These are phyloP conservation scores for Metarhizium guizhouense DNA, from an alignment of 2,329 filamentous ascomycete genomes.

Conservation along the genomic window DNA sequence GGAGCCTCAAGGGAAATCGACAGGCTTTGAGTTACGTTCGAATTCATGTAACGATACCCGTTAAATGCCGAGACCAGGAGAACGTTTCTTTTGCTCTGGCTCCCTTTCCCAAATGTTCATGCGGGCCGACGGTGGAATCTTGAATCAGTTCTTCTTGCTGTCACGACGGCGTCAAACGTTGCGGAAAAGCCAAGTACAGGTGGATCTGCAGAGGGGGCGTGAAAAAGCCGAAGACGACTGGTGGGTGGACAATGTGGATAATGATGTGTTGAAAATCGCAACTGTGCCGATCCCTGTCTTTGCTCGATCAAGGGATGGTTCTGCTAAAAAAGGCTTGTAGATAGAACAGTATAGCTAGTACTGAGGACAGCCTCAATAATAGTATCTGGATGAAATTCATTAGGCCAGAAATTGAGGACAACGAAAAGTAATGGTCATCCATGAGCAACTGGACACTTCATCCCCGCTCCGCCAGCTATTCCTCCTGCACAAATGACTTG, in stretches of 20 bases:
- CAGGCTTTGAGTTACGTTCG: not conserved
- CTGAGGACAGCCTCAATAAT: not conserved
- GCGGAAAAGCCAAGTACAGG: not conserved
- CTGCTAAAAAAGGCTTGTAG: not conserved
- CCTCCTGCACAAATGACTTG: not conserved
- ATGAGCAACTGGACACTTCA: not conserved
- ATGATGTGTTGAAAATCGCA: not conserved
- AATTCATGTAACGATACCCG: not conserved
- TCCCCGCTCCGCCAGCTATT: not conserved
- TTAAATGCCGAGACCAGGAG: not conserved
- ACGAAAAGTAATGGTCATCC: not conserved
- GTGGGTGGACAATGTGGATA: not conserved
- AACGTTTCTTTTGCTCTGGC: not conserved
- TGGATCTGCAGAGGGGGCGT: not conserved
- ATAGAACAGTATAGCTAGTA: not conserved
- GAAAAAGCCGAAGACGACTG: not conserved
- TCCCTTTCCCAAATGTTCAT: not conserved
- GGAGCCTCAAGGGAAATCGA: too few relatives aligned
- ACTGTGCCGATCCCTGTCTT: not conserved
- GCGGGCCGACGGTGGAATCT: not conserved
- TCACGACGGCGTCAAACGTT: conserved; percentile 1
- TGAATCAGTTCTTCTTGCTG: not conserved
- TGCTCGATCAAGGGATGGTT: not conserved
- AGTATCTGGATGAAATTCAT: not conserved
- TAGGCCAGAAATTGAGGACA: not conserved